Base-by-base conservation (phyloP, 2,329 filamentous ascomycete species). In the Apiospora pterosperma region DNA sequence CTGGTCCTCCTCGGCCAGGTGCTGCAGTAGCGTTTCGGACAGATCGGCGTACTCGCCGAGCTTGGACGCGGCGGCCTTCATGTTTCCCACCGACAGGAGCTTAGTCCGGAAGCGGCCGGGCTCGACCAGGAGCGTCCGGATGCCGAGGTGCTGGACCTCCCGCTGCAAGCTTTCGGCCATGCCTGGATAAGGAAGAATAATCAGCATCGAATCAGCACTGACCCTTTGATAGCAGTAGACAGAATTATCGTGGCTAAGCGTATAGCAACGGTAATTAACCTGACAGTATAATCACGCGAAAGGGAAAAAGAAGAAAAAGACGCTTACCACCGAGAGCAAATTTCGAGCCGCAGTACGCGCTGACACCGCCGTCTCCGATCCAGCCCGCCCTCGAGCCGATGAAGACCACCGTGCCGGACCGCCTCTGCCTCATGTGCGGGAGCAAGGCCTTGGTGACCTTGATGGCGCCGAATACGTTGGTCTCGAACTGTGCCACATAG, bases 81-180 rank as follows among this genome's bases (percentile, higher is more conserved):
- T 11, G 34, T 68, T 69, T 2, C 34, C 55, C 3, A 66, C 61
- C 8, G 68, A 66, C 19, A 69, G 59, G 7, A 68, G 55, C 63
- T 65, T 63, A 3, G 69, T 70, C 2, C 65, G 61, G 55, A 69
- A 69, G 19, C 66, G 61, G 1, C 68, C 67, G 7, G 69, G 69
- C 58, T 69, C 68, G 25, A 69, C 48, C 19, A 69, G 38, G 23
- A 70, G 55, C 12, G 66, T 68, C 59, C 65, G 65, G 36, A 69
- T 62, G 6, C 66, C 68, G 36, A 70, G 63, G 4, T 14, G 52
- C 60, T 65, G 63, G 8, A 64, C 67, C 55, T 69, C 69, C 5
- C 42, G 36, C 23, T 65, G 41, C 14, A 69, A 52, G 39, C 62
- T 59, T 41, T 69, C 69, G 10, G 65, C 67, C 8, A 68, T 60